Evolutionary conservation across 108 stramenopile species (phyloP).

Genomic region (Nannochloropsis gaditana): DNA sequence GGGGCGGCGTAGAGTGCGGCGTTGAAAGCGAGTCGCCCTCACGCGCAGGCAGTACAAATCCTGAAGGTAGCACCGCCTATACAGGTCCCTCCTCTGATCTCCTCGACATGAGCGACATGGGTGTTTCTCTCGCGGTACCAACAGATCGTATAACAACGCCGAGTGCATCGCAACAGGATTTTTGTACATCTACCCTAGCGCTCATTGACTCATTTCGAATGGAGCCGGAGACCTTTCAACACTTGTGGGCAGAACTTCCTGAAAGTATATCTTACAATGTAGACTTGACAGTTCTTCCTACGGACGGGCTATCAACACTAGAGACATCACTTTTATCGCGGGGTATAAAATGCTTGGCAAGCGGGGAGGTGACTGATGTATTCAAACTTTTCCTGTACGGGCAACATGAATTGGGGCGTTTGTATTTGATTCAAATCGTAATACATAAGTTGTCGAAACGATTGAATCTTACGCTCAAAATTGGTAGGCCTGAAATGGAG

Average conservation of each 20-base stretch:
- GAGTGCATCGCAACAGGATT: not conserved
- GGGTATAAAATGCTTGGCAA: not conserved
- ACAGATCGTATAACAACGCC: not conserved
- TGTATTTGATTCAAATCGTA: not conserved
- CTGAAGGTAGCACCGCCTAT: not conserved
- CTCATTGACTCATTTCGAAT: not conserved
- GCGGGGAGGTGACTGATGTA: conserved; percentile 3
- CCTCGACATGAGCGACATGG: not conserved
- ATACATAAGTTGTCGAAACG: not conserved
- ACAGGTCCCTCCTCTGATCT: not conserved
- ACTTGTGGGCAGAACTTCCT: conserved; percentile 9
- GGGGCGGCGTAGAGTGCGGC: not conserved
- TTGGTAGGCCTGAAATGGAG: not conserved
- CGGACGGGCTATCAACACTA: not conserved
- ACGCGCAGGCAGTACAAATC: not conserved
- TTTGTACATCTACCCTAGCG: not conserved
- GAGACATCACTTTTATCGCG: not conserved
- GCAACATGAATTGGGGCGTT: not conserved
- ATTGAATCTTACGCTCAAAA: not conserved
- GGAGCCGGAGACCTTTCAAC: not conserved
- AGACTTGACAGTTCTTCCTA: not conserved
- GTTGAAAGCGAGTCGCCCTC: not conserved
- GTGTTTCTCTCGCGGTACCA: not conserved
- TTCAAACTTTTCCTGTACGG: not conserved
- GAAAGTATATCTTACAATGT: not conserved